These are phyloP conservation scores for Symbiotaphrina buchneri DNA, from an alignment of 495 filamentous ascomycete genomes.

Conservation along the genomic window DNA sequence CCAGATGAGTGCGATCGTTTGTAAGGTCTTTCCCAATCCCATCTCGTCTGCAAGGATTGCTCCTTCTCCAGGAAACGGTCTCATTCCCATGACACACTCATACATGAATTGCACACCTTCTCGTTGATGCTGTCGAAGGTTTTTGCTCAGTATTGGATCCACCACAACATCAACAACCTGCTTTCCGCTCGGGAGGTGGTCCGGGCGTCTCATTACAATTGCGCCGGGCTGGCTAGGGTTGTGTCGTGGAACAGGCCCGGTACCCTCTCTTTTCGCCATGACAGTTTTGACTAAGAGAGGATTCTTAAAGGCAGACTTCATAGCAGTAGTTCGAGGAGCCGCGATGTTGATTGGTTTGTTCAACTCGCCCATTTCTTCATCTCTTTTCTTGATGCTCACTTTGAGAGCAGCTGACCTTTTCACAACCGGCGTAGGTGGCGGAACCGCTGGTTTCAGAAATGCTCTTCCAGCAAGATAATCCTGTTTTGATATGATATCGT, in stretches of 20 bases:
- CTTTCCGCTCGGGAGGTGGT: slow-evolving; percentile 32
- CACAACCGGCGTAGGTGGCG: too few relatives aligned
- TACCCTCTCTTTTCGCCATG: slow-evolving; percentile 18
- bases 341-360: slow-evolving; percentile 8
- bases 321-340: slow-evolving; percentile 9
- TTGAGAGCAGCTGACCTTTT: too few relatives aligned
- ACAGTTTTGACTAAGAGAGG: slow-evolving; percentile 34
- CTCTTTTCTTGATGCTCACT: slow-evolving; percentile 9
- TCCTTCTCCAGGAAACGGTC: slow-evolving; percentile 44
- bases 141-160: slow-evolving; percentile 43
- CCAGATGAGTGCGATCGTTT: slow-evolving; percentile 62
- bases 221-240: slow-evolving; percentile 36
- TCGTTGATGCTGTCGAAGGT: slow-evolving; percentile 52
- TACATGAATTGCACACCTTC: slow-evolving; percentile 63
- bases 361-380: slow-evolving; percentile 4
- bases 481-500: slow-evolving; percentile 34
- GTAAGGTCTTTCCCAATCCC: slow-evolving; percentile 62
- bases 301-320: slow-evolving; percentile 24
- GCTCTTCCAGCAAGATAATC: slow-evolving; percentile 24
- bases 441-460: too few relatives aligned
- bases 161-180: slow-evolving; percentile 61
- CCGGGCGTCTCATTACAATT: slow-evolving; percentile 46
- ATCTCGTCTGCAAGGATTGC: slow-evolving; percentile 69
- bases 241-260: slow-evolving; percentile 36
- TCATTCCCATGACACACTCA: slow-evolving; percentile 69